These are phyloP conservation scores for Moelleriella libera DNA, from an alignment of 2,329 filamentous ascomycete species.

Conservation along the genomic window DNA sequence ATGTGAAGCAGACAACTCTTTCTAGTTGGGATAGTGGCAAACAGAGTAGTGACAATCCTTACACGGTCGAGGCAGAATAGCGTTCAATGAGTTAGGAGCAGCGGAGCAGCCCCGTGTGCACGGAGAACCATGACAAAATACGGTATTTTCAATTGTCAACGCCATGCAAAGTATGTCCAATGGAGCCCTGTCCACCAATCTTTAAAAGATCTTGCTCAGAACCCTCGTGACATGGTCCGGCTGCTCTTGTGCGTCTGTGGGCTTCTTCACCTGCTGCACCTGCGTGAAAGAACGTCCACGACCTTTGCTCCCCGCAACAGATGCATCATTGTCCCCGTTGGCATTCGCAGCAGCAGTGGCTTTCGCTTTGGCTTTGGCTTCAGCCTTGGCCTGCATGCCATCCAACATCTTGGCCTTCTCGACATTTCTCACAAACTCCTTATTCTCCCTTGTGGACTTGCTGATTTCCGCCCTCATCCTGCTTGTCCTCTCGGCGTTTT, in stretches of 20 bases:
- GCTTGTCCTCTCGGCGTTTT: constrained; percentile 66
- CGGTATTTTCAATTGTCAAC: no score
- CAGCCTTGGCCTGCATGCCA: constrained; percentile 52
- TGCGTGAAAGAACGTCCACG: constrained; percentile 47
- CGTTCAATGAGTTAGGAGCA: no score
- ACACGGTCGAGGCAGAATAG: no score
- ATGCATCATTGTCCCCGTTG: constrained; percentile 8
- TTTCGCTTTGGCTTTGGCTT: constrained; percentile 22
- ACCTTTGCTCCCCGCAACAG: constrained; percentile 7
- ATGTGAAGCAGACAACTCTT: no score
- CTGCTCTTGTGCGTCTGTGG: constrained; percentile 27
- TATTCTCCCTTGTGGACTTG: constrained; percentile 65
- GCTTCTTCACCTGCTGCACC: constrained; percentile 41
- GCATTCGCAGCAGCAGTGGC: constrained; percentile 10
- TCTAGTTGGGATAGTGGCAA: no score
- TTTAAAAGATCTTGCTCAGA: constrained; percentile 49
- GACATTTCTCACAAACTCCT: constrained; percentile 65
- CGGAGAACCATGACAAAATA: no score
- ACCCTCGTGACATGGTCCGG: constrained; percentile 44
- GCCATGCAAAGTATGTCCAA: no score
- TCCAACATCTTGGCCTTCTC: constrained; percentile 70
- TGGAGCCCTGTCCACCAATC: no score
- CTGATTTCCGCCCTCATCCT: constrained; percentile 66
- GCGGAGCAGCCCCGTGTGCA: no score
- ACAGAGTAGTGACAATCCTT: no score